phyloP scores from a whole-genome alignment of 2,329 filamentous ascomycete species.

The Cladophialophora bantiana region DNA sequence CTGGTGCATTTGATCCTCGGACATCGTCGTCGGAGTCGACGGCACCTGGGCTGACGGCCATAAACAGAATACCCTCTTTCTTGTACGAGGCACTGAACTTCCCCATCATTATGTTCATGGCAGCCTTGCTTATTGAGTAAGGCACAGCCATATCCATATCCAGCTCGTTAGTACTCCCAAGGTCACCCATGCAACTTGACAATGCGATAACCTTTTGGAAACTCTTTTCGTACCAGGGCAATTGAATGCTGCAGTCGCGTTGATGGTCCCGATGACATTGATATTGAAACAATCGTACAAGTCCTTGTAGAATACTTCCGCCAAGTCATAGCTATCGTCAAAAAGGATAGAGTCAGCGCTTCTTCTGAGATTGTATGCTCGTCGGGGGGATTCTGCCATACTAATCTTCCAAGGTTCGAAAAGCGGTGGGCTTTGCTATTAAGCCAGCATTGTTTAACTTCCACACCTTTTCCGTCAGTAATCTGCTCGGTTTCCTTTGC shows the following conservation, averaged over 20 bases:
- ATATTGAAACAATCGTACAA: slow-evolving; percentile 48
- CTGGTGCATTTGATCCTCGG: background rate
- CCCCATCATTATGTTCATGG: slow-evolving; percentile 59
- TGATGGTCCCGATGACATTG: slow-evolving; percentile 62
- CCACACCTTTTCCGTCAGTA: background rate
- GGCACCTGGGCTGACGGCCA: slow-evolving; percentile 61
- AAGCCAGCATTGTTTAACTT: slow-evolving; percentile 10
- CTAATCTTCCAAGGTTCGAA: slow-evolving; percentile 10
- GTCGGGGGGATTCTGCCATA: background rate
- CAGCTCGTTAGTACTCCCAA: slow-evolving; percentile 50
- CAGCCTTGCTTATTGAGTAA: slow-evolving; percentile 61
- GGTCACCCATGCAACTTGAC: slow-evolving; percentile 57
- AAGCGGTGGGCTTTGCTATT: slow-evolving; percentile 7
- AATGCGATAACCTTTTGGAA: slow-evolving; percentile 64
- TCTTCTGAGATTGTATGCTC: too few relatives aligned
- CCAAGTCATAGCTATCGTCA: slow-evolving; percentile 42
- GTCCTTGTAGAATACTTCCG: slow-evolving; percentile 47
- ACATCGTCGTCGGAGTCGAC: slow-evolving; percentile 51
- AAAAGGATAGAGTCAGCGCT: background rate
- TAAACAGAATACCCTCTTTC: slow-evolving; percentile 60
- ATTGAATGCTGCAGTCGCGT: slow-evolving; percentile 61
- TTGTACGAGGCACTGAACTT: slow-evolving; percentile 61
- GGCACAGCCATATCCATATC: slow-evolving; percentile 47
- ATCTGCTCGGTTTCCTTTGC: slow-evolving; percentile 1
- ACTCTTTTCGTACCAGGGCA: slow-evolving; percentile 58